Evolutionary conservation across 345 rosid genomes (phyloP).

Genomic region (Murraya koenigii): DNA sequence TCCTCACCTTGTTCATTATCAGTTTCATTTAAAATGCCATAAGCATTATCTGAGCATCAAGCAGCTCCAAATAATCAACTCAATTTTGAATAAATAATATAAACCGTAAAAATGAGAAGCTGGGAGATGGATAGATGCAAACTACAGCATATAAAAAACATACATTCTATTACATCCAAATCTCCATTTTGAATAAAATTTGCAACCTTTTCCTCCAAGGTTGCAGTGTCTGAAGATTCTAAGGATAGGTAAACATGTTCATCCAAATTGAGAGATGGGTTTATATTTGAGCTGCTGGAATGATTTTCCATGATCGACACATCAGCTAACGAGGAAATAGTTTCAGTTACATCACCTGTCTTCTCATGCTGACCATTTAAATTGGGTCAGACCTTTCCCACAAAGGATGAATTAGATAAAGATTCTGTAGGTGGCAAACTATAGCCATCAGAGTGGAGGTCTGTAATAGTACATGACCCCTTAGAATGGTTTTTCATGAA

Average conservation of each 20-base stretch:
- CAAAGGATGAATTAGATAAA: constrained; percentile 19
- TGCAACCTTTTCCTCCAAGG: constrained; percentile 54
- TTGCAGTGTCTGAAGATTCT: constrained; percentile 31
- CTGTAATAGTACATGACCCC: neutral
- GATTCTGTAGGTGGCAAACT: constrained; percentile 18
- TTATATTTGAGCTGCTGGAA: constrained; percentile 15
- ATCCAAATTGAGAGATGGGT: constrained; percentile 17
- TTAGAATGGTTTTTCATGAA: neutral
- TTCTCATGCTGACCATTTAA: constrained; percentile 29
- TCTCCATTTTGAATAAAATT: constrained; percentile 66
- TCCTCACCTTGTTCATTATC: constrained; percentile 27
- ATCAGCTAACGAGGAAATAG: constrained; percentile 7
- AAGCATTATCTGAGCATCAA: constrained; percentile 45
- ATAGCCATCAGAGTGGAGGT: neutral
- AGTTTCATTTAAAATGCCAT: constrained; percentile 25
- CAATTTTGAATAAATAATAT: constrained; percentile 14
- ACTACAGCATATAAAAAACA: constrained; percentile 5
- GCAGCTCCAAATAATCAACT: constrained; percentile 25
- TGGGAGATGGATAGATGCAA: neutral
- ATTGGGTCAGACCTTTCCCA: constrained; percentile 1
- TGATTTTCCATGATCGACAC: constrained; percentile 9
- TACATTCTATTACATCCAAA: constrained; percentile 66
- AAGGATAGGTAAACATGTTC: constrained; percentile 19
- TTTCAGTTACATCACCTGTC: constrained; percentile 19
- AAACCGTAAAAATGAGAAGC: constrained; percentile 1